phyloP scores from a whole-genome alignment of 2,329 filamentous ascomycete genomes.

The Lasiodiplodia hormozganensis region DNA sequence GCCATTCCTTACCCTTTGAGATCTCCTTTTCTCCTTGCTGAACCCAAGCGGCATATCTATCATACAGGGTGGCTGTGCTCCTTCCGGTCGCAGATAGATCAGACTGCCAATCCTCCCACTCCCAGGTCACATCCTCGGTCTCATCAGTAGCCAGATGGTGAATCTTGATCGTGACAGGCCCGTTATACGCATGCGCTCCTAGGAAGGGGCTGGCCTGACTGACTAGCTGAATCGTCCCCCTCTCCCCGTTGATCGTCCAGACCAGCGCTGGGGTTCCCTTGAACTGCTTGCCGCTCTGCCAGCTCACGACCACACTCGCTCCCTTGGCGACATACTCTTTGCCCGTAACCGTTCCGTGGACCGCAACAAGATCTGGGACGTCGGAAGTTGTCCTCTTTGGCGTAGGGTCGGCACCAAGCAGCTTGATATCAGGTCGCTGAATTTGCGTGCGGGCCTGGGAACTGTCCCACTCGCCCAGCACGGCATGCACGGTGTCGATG shows the following conservation, averaged over 20 bases:
- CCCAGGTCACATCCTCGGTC: constrained; percentile 45
- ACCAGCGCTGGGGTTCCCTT: neutral
- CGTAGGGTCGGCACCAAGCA: neutral
- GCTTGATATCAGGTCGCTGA: neutral
- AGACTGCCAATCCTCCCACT: constrained; percentile 49
- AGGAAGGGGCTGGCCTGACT: neutral
- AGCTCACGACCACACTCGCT: neutral
- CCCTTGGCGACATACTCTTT: neutral
- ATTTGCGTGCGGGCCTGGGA: neutral
- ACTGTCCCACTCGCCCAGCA: neutral
- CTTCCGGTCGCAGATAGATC: constrained; percentile 36
- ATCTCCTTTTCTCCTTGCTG: constrained; percentile 32
- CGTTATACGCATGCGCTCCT: constrained; percentile 6
- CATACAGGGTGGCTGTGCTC: constrained; percentile 40
- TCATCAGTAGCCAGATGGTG: constrained; percentile 39
- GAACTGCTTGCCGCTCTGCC: neutral
- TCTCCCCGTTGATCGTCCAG: neutral
- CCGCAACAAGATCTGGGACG: neutral
- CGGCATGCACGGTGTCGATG: neutral
- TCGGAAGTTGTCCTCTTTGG: neutral
- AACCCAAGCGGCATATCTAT: constrained; percentile 39
- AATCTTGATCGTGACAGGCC: constrained; percentile 37
- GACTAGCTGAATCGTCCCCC: neutral
- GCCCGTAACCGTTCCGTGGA: neutral
- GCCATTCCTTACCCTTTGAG: constrained; percentile 36